phyloP scores from a whole-genome alignment of 2,329 filamentous ascomycete genomes.

The Leptographium galeiforme region DNA sequence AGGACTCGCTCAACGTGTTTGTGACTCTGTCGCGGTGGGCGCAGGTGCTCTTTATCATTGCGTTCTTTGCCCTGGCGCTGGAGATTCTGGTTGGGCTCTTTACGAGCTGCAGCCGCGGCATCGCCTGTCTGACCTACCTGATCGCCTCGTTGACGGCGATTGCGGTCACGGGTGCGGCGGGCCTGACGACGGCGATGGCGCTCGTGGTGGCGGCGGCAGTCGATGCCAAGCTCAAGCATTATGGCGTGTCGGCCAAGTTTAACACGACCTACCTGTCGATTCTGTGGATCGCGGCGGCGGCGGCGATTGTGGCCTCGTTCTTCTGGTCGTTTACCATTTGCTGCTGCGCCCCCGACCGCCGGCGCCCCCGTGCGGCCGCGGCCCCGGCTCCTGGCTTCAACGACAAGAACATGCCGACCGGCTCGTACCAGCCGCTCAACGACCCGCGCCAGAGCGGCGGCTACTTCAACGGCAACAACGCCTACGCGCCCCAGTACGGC shows the following conservation, averaged over 20 bases:
- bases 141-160: slow-evolving; percentile 49
- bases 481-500: slow-evolving; percentile 14
- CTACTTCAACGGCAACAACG: slow-evolving; percentile 20
- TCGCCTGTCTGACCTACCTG: slow-evolving; percentile 72
- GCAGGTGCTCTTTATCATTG: slow-evolving; percentile 65
- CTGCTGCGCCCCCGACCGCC: slow-evolving; percentile 63
- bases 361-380: slow-evolving; percentile 17
- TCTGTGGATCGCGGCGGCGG: slow-evolving; percentile 69
- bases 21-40: slow-evolving; percentile 66
- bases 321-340: slow-evolving; percentile 91
- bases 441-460: slow-evolving; percentile 22
- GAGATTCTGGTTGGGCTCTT: slow-evolving; percentile 71
- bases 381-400: slow-evolving; percentile 19
- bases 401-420: slow-evolving; percentile 36
- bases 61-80: slow-evolving; percentile 53
- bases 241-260: slow-evolving; percentile 54
- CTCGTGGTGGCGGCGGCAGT: slow-evolving; percentile 55
- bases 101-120: slow-evolving; percentile 67
- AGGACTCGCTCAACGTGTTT: slow-evolving; percentile 59
- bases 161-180: slow-evolving; percentile 47
- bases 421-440: slow-evolving; percentile 32
- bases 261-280: slow-evolving; percentile 57
- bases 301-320: slow-evolving; percentile 59
- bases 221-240: slow-evolving; percentile 52
- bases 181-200: slow-evolving; percentile 63